Evolutionary conservation across 225 moss, liverwort and hornwort genomes (phyloP).

Genomic region (Ulota crispa): DNA sequence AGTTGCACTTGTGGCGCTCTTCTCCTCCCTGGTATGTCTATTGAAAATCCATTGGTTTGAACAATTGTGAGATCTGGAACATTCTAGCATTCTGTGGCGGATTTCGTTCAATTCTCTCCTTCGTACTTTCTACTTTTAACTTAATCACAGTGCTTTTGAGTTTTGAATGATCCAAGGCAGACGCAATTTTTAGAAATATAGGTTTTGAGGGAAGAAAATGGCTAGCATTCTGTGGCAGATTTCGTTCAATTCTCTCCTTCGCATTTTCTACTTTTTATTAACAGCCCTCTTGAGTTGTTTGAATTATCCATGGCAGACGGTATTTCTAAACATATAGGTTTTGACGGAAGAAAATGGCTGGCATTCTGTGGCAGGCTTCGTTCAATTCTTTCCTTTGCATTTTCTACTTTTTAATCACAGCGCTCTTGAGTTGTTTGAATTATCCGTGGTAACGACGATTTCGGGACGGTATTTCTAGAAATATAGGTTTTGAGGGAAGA

Average conservation of each 20-base stretch:
- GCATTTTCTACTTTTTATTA: background rate
- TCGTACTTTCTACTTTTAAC: background rate
- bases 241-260: background rate
- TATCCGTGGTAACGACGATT: no score
- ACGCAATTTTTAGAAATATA: background rate
- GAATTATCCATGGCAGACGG: background rate
- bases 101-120: background rate
- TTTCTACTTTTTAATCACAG: no score
- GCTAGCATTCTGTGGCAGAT: no score
- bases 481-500: background rate
- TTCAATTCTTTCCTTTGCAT: no score
- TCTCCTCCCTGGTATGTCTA: slow-evolving; percentile 7
- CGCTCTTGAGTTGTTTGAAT: no score
- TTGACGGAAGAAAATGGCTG: background rate
- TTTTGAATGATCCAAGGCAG: background rate
- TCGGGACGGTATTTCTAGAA: no score
- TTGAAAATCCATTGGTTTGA: background rate
- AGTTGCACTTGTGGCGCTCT: slow-evolving; percentile 11
- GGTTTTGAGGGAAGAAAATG: background rate
- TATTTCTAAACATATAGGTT: background rate
- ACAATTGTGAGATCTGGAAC: background rate
- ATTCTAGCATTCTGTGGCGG: no score
- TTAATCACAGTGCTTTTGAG: background rate
- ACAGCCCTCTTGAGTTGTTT: background rate
- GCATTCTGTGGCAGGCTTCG: background rate